A percentile compares a stretch with the other conserved stretches of the same genome.
Conservation (phyloP, 2,329 filamentous ascomycete genomes). For the Cladosporium austrohemisphaericum region DNA sequence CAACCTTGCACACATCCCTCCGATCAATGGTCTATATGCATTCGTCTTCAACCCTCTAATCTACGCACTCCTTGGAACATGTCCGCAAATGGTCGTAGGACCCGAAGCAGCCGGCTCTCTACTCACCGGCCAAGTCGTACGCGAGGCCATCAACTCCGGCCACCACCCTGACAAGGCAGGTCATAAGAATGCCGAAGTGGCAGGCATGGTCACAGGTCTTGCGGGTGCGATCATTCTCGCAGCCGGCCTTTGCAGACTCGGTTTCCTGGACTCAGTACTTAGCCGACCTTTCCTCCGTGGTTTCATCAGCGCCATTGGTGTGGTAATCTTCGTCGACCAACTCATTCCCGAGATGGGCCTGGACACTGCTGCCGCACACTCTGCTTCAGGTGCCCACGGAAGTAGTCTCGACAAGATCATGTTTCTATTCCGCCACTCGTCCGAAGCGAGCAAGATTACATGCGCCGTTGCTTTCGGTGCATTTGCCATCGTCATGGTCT, state of each 20-base stretch:
- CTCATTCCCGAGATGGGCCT: constrained; percentile 87
- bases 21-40: constrained; percentile 89
- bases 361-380: constrained; percentile 58
- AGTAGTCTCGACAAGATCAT: constrained; percentile 81
- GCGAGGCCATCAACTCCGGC: constrained; percentile 68
- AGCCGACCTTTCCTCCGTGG: constrained; percentile 88
- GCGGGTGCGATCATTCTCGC: constrained; percentile 85
- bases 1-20: constrained; percentile 87
- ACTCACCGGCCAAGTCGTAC: constrained; percentile 81
- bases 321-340: constrained; percentile 94
- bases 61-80: constrained; percentile 87
- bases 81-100: constrained; percentile 88
- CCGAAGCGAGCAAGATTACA: constrained; percentile 69
- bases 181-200: constrained; percentile 72
- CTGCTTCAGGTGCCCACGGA: constrained; percentile 67
- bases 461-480: constrained; percentile 71
- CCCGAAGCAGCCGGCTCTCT: constrained; percentile 92
- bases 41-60: constrained; percentile 91
- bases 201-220: constrained; percentile 82
- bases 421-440: constrained; percentile 68
- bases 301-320: constrained; percentile 95
- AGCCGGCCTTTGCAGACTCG: constrained; percentile 77
- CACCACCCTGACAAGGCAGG: constrained; percentile 63
- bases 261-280: constrained; percentile 90
- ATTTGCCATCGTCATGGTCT: constrained; percentile 83